Conservation (phyloP, 257 asterid species). For the Gynochthodes officinalis region DNA sequence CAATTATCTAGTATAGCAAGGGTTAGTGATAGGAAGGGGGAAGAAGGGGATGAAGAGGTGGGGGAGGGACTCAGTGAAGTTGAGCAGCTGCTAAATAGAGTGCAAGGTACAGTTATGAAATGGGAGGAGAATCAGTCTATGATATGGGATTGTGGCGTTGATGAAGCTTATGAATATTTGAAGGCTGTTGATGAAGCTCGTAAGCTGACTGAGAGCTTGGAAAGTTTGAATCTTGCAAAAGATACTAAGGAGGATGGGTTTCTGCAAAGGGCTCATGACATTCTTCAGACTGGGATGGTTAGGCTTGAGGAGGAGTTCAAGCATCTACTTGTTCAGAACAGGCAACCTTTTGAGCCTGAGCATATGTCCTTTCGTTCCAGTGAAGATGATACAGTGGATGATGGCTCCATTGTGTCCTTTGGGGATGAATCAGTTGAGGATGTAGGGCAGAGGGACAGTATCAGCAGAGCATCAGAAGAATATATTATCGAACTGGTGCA, state of each 20-base stretch:
- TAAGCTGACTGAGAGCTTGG: conserved; percentile 54
- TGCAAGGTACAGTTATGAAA: conserved; percentile 56
- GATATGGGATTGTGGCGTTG: conserved; percentile 83
- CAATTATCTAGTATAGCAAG: conserved; percentile 46
- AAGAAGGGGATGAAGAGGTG: conserved; percentile 26
- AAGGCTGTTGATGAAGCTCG: conserved; percentile 65
- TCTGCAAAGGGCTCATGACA: conserved; percentile 54
- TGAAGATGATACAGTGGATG: conserved; percentile 69
- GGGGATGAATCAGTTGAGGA: conserved; percentile 85
- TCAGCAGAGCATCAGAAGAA: conserved; percentile 67
- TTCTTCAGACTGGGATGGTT: conserved; percentile 82
- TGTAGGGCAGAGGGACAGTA: conserved; percentile 56
- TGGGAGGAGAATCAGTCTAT: conserved; percentile 71
- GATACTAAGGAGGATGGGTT: conserved; percentile 34
- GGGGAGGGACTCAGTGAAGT: conserved; percentile 40
- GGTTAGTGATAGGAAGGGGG: conserved; percentile 25
- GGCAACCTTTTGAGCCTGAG: conserved; percentile 88
- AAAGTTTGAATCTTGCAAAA: conserved; percentile 31
- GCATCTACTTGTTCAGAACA: conserved; percentile 68
- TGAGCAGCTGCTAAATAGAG: conserved; percentile 49
- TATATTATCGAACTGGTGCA: conserved; percentile 58
- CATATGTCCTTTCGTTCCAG: conserved; percentile 78
- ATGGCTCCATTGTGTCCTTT: conserved; percentile 61
- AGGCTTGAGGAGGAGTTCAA: conserved; percentile 90
- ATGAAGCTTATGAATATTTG: conserved; percentile 63